phyloP scores from a whole-genome alignment of 768 basidiomycete genomes.

The Kwoniella europaea region DNA sequence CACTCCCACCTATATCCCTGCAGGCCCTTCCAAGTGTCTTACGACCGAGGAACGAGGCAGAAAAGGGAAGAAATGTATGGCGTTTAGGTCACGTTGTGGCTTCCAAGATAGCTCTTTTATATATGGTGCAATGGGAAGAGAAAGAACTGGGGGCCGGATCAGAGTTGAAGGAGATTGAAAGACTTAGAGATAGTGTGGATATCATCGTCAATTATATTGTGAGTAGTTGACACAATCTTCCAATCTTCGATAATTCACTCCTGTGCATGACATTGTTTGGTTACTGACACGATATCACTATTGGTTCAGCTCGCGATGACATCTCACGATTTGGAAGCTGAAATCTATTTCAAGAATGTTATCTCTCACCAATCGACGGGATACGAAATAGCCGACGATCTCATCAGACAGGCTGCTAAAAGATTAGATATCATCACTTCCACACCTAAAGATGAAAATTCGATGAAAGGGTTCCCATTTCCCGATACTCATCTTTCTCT shows the following conservation, averaged over 20 bases:
- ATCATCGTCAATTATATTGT: conserved; percentile 48
- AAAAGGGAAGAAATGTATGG: conserved; percentile 46
- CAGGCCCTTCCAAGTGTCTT: conserved; percentile 33
- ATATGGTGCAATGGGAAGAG: conserved; percentile 10
- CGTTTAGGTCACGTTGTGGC: conserved; percentile 34
- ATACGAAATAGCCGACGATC: conserved; percentile 33
- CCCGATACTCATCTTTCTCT: not conserved
- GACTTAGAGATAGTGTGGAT: conserved; percentile 23
- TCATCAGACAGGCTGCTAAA: conserved; percentile 43
- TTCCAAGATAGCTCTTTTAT: conserved; percentile 17
- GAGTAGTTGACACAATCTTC: no score
- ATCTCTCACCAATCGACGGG: conserved; percentile 30
- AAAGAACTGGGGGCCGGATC: not conserved
- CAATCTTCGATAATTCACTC: no score
- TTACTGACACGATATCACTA: no score
- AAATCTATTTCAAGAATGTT: conserved; percentile 37
- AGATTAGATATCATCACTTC: conserved; percentile 41
- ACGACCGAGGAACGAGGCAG: conserved; percentile 33
- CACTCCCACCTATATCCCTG: conserved; percentile 42
- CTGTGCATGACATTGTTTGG: no score
- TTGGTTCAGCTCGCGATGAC: conserved; percentile 45
- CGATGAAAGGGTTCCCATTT: conserved; percentile 9
- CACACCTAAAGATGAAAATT: conserved; percentile 17
- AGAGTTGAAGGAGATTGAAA: conserved; percentile 7
- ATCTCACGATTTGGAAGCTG: conserved; percentile 13